Base-by-base conservation (phyloP, 495 filamentous ascomycete species). In the Hypoxylon lenormandii region DNA sequence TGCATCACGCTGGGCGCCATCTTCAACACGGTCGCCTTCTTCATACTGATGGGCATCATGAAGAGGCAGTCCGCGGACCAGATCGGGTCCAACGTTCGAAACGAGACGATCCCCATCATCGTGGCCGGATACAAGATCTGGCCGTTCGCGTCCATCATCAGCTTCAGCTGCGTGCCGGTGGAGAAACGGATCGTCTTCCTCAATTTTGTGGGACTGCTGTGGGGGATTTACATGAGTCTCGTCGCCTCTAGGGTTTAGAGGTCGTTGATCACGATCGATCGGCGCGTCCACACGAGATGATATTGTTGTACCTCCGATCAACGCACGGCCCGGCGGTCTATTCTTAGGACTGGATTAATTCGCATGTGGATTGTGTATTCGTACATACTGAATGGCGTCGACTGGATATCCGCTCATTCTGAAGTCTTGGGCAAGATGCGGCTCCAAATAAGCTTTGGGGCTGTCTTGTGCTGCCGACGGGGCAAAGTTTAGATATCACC, bases 211-310 rank as follows among this genome's bases (percentile, higher is more conserved):
- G 75, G 75, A 30, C 52, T 77, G 19, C 40, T 77, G 53, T 77
- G 75, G 75, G 75, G 75, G 47, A 73, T 77, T 49, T 77, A 77
- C 66, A 75, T 77, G 75, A 75, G 72, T 58, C 64, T 77, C 55
- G 73, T 77, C 49, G 75, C 75, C 52, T 69, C 75, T 42, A 54
- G 72, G 56, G 74, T 77, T 38, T 75, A 62, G 49, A 70, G 3
- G 36, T 45, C 36, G 57, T 46, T 22, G 57, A 56, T 67, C 51
- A 59, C 62, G 68, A 71, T 66, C 62, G 68, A 71, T 66, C 62
- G 68, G 47, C 67, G 43, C 21, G 52, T 60, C 36, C 66, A 52
- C 56, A 45, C 54, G 60, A 60, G 30, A 46, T 16, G 18, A 48
- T 23, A 47, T 38, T 53, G 49, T 33, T 60, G 43, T 55, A 64